Percentiles rank a stretch among this genome's conserved stretches.
These are phyloP conservation scores for Arthrobotrys pseudoclavata DNA, from an alignment of 2,329 filamentous ascomycete genomes.

Conservation along the genomic window DNA sequence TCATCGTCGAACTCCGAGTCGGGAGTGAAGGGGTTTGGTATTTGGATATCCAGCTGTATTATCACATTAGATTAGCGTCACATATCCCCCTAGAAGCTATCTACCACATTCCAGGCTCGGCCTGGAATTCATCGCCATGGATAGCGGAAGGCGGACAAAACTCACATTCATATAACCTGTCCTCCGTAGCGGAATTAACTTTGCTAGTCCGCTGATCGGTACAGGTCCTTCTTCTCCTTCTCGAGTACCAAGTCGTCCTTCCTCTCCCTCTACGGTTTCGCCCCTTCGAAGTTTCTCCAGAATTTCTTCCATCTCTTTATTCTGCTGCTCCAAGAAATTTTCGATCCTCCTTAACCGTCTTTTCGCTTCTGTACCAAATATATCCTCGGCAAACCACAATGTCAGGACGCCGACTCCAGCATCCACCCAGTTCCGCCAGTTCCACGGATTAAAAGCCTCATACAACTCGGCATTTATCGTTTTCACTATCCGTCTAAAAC, in stretches of 20 bases:
- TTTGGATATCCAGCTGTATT: constrained; percentile 80
- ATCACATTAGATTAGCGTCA: constrained; percentile 62
- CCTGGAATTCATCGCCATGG: constrained; percentile 1
- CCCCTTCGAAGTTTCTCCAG: constrained; percentile 64
- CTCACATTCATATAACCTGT: constrained; percentile 89
- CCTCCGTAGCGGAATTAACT: constrained; percentile 80
- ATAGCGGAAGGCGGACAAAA: constrained; percentile 27
- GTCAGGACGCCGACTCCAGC: constrained; percentile 83
- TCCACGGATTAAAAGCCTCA: constrained; percentile 84
- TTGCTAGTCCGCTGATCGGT: constrained; percentile 71
- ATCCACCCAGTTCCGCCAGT: constrained; percentile 82
- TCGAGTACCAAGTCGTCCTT: constrained; percentile 70
- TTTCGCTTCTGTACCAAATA: constrained; percentile 83
- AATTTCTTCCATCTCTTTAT: constrained; percentile 76
- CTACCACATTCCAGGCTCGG: constrained; percentile 5
- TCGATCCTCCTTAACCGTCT: constrained; percentile 78
- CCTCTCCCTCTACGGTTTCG: constrained; percentile 35
- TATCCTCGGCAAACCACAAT: constrained; percentile 94
- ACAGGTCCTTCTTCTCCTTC: constrained; percentile 69
- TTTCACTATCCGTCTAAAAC: constrained; percentile 85
- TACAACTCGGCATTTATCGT: constrained; percentile 83
- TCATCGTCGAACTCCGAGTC: constrained; percentile 60
- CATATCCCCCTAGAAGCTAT: not conserved
- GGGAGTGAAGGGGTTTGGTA: constrained; percentile 74
- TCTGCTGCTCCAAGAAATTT: constrained; percentile 88